These are phyloP conservation scores for Fusarium denticulatum DNA, from an alignment of 2,329 filamentous ascomycete genomes.

Conservation along the genomic window DNA sequence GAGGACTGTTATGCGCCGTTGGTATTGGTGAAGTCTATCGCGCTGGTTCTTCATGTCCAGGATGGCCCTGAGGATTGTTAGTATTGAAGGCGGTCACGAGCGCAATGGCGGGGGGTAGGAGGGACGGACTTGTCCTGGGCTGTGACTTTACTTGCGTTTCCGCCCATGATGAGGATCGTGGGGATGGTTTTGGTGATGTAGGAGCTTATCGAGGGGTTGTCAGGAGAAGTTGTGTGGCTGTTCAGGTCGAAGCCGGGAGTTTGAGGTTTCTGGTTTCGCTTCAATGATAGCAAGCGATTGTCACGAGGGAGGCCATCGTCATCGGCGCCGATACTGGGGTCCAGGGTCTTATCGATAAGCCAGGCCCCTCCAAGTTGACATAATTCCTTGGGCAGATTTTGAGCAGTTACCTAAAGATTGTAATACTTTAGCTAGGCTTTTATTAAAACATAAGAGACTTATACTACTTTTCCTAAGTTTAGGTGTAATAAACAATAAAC, in stretches of 20 bases:
- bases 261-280: background rate
- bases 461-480: rapidly evolving
- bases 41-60: constrained; percentile 97
- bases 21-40: constrained; percentile 96
- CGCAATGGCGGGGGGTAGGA: constrained; percentile 22
- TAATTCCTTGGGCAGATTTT: background rate
- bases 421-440: background rate
- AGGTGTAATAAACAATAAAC: background rate
- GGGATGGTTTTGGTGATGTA: constrained; percentile 2
- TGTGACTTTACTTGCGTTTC: constrained; percentile 66
- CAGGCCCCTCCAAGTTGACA: constrained; percentile 4
- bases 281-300: constrained; percentile 24
- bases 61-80: constrained; percentile 75
- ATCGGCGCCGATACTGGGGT: constrained; percentile 34
- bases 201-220: background rate
- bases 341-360: constrained; percentile 43
- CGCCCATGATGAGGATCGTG: constrained; percentile 58
- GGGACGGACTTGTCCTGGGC: constrained; percentile 82
- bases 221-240: background rate
- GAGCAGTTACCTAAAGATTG: background rate
- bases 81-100: constrained; percentile 20
- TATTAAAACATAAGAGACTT: too few species aligned
- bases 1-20: constrained; percentile 85
- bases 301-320: constrained; percentile 44
- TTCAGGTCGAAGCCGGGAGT: background rate